These are phyloP conservation scores for Eustoma russellianum DNA, from an alignment of 257 asterid species.

Conservation along the genomic window DNA sequence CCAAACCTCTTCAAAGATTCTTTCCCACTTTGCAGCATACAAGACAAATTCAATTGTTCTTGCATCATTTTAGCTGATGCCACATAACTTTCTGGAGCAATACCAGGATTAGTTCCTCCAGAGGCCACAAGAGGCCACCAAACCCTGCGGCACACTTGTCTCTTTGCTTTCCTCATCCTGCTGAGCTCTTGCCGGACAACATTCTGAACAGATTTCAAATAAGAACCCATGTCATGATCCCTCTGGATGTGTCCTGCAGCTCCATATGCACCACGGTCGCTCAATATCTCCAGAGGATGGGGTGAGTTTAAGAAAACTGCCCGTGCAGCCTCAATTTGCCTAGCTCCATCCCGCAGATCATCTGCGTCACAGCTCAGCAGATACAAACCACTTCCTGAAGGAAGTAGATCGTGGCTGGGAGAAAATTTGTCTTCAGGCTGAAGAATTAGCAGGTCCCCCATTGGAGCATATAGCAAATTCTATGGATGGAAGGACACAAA, in stretches of 20 bases:
- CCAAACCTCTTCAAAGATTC: slow-evolving; percentile 63
- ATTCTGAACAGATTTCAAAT: slow-evolving; percentile 44
- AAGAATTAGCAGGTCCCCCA: slow-evolving; percentile 83
- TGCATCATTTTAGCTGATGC: slow-evolving; percentile 24
- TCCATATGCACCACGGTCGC: slow-evolving; percentile 85
- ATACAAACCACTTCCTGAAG: slow-evolving; percentile 80
- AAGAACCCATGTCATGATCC: slow-evolving; percentile 85
- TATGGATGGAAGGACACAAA: slow-evolving; percentile 19
- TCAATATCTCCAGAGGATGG: slow-evolving; percentile 88
- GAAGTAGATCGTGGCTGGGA: slow-evolving; percentile 84
- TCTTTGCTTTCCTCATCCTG: slow-evolving; percentile 45
- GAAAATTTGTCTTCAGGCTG: slow-evolving; percentile 80
- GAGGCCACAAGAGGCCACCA: slow-evolving; percentile 67
- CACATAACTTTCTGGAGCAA: slow-evolving; percentile 23
- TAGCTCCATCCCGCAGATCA: slow-evolving; percentile 42
- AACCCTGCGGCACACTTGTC: slow-evolving; percentile 40
- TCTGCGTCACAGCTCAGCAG: slow-evolving; percentile 37
- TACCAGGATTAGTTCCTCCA: slow-evolving; percentile 31
- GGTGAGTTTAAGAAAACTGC: slow-evolving; percentile 62
- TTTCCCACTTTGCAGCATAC: slow-evolving; percentile 44
- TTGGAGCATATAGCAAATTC: slow-evolving; percentile 75
- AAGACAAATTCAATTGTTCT: slow-evolving; percentile 44
- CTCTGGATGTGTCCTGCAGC: slow-evolving; percentile 72
- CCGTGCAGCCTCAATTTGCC: slow-evolving; percentile 56
- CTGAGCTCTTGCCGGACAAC: slow-evolving; percentile 63